Percentiles rank a stretch among this genome's conserved stretches.
These are phyloP conservation scores for Starmerella tilneyi DNA, from an alignment of 805 yeast species.

Conservation along the genomic window DNA sequence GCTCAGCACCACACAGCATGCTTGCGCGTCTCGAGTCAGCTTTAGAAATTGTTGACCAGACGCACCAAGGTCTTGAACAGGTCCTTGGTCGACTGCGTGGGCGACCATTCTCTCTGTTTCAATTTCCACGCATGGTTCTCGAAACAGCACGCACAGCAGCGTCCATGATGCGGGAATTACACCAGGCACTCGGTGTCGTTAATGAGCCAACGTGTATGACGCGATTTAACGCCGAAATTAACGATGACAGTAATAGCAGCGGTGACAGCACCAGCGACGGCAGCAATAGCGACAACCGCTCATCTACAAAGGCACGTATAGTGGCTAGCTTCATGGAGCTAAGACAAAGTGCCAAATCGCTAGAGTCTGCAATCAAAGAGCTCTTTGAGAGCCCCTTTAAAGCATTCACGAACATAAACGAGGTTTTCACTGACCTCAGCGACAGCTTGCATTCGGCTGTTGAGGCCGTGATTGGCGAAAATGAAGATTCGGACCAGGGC, in stretches of 20 bases:
- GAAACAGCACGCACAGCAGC: neutral
- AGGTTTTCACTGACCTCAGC: neutral
- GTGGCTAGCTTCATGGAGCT: neutral
- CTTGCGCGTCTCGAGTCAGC: neutral
- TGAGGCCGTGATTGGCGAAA: neutral
- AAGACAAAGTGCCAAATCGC: neutral
- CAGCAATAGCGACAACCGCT: too few species aligned
- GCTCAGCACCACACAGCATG: too few species aligned
- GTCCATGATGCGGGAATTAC: neutral
- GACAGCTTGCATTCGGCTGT: neutral
- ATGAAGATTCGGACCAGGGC: neutral
- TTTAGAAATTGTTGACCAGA: neutral
- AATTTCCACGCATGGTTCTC: neutral
- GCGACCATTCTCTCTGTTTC: neutral
- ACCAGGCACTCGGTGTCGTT: neutral
- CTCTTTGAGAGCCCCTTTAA: conserved; percentile 3
- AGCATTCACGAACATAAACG: conserved; percentile 1
- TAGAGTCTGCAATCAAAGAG: neutral
- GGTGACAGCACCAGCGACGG: too few species aligned
- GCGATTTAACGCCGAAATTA: neutral
- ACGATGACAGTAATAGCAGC: neutral
- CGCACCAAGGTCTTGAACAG: neutral
- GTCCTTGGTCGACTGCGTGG: neutral
- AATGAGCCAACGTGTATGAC: too few species aligned
- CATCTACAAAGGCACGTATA: neutral